These are phyloP conservation scores for Aspergillus sclerotiicarbonarius DNA, from an alignment of 495 filamentous ascomycete species.

Conservation along the genomic window DNA sequence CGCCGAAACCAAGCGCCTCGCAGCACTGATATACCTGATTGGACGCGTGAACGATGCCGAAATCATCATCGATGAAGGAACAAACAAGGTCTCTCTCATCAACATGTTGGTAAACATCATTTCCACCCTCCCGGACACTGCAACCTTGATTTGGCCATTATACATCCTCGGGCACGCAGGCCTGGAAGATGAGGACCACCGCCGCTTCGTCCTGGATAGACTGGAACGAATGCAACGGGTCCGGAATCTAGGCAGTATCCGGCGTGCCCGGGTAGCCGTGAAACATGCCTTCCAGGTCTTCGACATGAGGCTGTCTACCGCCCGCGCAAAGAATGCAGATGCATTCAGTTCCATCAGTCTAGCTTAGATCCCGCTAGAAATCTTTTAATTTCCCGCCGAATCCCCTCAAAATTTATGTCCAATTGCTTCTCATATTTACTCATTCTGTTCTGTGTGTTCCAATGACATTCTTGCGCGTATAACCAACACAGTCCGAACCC, in stretches of 20 bases:
- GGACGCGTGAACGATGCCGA: constrained; percentile 7
- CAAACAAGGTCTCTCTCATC: constrained; percentile 11
- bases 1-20: constrained; percentile 18
- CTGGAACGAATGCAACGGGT: constrained; percentile 11
- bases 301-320: not conserved
- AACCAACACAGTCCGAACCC: no score
- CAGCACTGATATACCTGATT: constrained; percentile 18
- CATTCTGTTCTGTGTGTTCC: no score
- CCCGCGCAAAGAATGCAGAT: no score
- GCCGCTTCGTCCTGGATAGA: constrained; percentile 20
- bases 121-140: constrained; percentile 9
- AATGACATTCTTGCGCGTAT: no score
- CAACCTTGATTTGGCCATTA: constrained; percentile 20
- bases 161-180: constrained; percentile 16
- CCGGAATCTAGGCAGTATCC: constrained; percentile 20
- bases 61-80: not conserved
- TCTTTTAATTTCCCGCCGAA: no score
- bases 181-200: constrained; percentile 18
- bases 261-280: constrained; percentile 13
- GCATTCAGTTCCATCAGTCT: no score
- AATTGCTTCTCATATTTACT: no score
- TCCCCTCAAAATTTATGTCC: no score
- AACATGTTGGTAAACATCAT: constrained; percentile 13
- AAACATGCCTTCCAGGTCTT: constrained; percentile 14
- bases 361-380: no score